Conservation (phyloP, 1,284 basidiomycete genomes). For the Ganoderma lucidum region DNA sequence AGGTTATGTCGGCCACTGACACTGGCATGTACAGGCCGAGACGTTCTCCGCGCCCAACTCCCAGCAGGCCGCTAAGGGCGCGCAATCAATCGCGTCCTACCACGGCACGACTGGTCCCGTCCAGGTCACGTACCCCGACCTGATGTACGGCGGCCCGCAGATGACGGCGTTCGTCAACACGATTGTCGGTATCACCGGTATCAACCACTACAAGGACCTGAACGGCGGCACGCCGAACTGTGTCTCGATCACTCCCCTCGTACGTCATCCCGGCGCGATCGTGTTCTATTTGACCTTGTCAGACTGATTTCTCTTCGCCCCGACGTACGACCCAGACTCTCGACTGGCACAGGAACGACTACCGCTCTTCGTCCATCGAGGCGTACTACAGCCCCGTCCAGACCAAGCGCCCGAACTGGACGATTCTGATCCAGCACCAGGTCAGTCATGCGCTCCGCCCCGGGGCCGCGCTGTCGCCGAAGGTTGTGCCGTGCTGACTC, state of each 20-base stretch:
- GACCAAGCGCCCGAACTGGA: constrained; percentile 42
- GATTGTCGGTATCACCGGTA: constrained; percentile 55
- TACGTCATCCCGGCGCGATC: constrained; percentile 32
- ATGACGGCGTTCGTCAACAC: constrained; percentile 59
- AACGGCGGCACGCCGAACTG: constrained; percentile 65
- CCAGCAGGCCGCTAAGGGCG: constrained; percentile 57
- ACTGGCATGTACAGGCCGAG: constrained; percentile 51
- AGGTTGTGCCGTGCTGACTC: neutral
- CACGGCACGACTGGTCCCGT: constrained; percentile 65
- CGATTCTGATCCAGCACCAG: constrained; percentile 45
- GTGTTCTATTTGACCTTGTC: too few relatives aligned
- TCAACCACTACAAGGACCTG: constrained; percentile 55
- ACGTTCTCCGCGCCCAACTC: constrained; percentile 60
- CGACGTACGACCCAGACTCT: constrained; percentile 36
- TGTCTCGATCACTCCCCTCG: constrained; percentile 60
- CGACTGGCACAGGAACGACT: constrained; percentile 43
- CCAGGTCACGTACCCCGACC: constrained; percentile 56
- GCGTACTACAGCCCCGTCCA: constrained; percentile 53
- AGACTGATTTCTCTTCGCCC: neutral
- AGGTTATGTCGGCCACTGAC: neutral
- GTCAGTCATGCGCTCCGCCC: constrained; percentile 1
- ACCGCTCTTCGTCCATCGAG: constrained; percentile 49
- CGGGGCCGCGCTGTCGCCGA: neutral
- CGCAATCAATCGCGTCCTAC: constrained; percentile 52
- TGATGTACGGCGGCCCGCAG: constrained; percentile 66